Percentiles rank a stretch among this genome's conserved stretches.
phyloP scores from a whole-genome alignment of 169 alveolate genomes.

The Perkinsus olseni region DNA sequence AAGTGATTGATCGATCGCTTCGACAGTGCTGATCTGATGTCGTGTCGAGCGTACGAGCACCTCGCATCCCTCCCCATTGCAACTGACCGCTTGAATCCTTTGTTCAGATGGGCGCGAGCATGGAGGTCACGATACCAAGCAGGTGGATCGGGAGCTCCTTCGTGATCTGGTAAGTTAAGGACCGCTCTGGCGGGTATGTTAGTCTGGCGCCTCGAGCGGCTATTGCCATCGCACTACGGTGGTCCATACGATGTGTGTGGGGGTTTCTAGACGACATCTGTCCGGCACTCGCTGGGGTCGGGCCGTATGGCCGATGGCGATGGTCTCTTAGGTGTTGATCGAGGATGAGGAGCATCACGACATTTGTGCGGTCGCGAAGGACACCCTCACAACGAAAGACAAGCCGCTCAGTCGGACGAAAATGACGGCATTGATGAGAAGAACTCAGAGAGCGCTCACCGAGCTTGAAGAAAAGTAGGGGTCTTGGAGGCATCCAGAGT shows the following conservation, averaged over 20 bases:
- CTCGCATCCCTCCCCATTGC: too few relatives aligned
- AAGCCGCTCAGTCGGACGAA: background rate
- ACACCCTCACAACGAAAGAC: background rate
- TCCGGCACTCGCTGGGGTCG: too few relatives aligned
- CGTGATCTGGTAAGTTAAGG: background rate
- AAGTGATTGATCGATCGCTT: too few relatives aligned
- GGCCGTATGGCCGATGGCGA: background rate
- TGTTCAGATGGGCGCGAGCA: background rate
- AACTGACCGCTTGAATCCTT: too few relatives aligned
- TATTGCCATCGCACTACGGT: too few relatives aligned
- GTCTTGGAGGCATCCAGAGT: too few relatives aligned
- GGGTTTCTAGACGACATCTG: too few relatives aligned
- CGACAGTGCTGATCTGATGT: too few relatives aligned
- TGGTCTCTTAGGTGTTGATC: background rate
- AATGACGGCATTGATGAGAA: background rate
- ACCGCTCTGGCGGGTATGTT: background rate
- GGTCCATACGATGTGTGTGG: too few relatives aligned
- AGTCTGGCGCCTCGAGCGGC: too few relatives aligned
- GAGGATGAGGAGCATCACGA: background rate
- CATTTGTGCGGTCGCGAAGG: background rate
- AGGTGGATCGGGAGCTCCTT: background rate
- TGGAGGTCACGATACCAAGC: background rate
- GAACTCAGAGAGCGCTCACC: background rate
- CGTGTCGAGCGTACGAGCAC: too few relatives aligned
- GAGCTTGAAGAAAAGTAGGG: background rate